phyloP scores from a whole-genome alignment of 768 basidiomycete species.

The Asterophora lycoperdoides region DNA sequence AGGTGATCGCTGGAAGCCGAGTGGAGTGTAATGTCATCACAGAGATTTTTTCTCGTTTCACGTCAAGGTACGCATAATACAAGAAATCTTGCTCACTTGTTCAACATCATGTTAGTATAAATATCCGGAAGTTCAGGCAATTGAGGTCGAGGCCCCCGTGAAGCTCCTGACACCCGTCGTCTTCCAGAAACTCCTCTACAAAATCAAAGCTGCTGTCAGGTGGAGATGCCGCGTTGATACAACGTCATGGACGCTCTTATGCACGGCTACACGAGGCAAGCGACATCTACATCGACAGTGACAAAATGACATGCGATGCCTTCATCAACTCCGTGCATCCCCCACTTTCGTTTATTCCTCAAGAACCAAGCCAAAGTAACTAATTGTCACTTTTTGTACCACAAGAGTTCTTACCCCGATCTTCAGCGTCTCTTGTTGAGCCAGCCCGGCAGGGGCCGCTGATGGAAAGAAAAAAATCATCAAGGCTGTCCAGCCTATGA shows the following conservation, averaged over 20 bases:
- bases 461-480: too few species aligned
- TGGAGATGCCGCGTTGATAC: conserved; percentile 1
- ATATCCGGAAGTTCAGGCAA: conserved; percentile 13
- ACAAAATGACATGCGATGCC: too few species aligned
- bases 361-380: too few species aligned
- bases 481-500: too few species aligned
- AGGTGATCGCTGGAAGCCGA: conserved; percentile 14
- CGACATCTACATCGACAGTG: too few species aligned
- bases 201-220: conserved; percentile 4
- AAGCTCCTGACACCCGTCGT: conserved; percentile 2
- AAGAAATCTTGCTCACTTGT: background rate
- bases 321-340: too few species aligned
- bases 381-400: too few species aligned
- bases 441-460: too few species aligned
- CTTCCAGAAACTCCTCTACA: background rate
- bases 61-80: conserved; percentile 17
- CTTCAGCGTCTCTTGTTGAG: too few species aligned
- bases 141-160: conserved; percentile 5
- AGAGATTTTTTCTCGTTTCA: conserved; percentile 23
- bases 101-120: background rate
- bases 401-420: too few species aligned
- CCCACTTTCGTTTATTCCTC: too few species aligned
- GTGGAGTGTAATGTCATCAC: conserved; percentile 20
- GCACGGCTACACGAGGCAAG: background rate
- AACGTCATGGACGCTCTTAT: background rate